Base-by-base conservation (phyloP, 768 basidiomycete genomes). In the Kwoniella bestiolae region DNA sequence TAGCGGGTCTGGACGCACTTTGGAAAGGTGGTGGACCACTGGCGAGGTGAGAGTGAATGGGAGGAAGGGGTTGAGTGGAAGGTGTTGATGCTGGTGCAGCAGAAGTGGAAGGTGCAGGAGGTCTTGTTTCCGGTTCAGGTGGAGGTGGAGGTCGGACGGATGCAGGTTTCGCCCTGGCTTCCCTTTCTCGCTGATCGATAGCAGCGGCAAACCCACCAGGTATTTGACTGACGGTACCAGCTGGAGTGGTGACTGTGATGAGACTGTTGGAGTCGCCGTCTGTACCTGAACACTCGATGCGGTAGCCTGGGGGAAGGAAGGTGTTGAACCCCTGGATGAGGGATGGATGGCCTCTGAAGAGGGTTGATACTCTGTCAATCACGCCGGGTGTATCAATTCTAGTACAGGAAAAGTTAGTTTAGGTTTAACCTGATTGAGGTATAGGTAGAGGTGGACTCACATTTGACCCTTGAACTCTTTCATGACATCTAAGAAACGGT, bases 241-340 rank as follows among this genome's bases (percentile, higher is more conserved):
- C 67, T 11, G 79, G 79, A 1, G 79, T 80, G 5, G 78, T 79
- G 26, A 80, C 79, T 14, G 73, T 75, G 67, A 80, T 80, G 56
- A 79, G 56, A 12, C 76, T 73, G 28, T 74, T 67, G 32, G 71
- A 66, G 49, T 73, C 72, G 6, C 74, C 73, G 18, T 76, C 68
- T 12, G 73, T 73, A 2, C 62, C 68, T 28, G 69, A 50, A 65
- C 83, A 83, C 70, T 95, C 92, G 79, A 99, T 97, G 52, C 91
- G 89, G 78, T 97, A 99, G 16, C 95, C 95, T 23, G 87, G 85
- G 3, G 95, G 95, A 11, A 99, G 86, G 82, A 98, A 99, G 0
- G 94, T 96, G 82, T 97, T 98, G 86, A 99, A 99, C 9, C 94
- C 94, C 81, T 95, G 92, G 50, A 99, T 97, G 66, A 99, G 89